Base-by-base conservation (phyloP, 768 basidiomycete species). In the Tricholoma terreum region DNA sequence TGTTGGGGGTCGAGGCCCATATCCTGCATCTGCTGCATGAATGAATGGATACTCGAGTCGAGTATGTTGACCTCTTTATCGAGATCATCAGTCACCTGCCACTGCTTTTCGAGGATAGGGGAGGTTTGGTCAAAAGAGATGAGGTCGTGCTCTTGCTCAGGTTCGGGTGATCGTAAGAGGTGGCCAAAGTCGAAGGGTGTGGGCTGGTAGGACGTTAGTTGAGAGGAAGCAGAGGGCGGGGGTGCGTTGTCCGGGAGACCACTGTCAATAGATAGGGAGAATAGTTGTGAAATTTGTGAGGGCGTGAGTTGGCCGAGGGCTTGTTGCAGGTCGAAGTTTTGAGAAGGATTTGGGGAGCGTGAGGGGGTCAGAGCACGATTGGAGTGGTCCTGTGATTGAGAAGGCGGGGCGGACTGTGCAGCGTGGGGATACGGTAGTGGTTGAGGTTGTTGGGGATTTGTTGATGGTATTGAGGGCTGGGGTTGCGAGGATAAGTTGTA, bases 1-100 rank as follows among this genome's bases (percentile, higher is more conserved):
- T 58, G 52, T 38, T 52, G 52, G 6, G 61, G 58, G 34, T 61
- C 58, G 14, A 64, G 58, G 11, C 63, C 63, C 46, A 49, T 30
- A 3, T 49, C 46, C 30, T 49, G 46, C 27, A 49, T 49, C 1
- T 49, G 27, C 60, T 87, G 78, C 30, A 93, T 88, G 58, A 94
- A 75, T 6, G 82, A 81, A 57, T 90, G 81, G 42, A 95, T 84
- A 58, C 82, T 85, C 11, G 72, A 75, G 59, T 88, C 83, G 53
- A 93, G 71, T 35, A 83, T 81, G 60, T 86, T 84, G 24, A 94
- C 89, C 55, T 90, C 88, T 46, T 80, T 78, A 57, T 86, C 84
- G 45, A 94, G 85, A 59, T 87, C 87, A 24, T 77, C 67, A 0
- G 89, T 76, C 33, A 75, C 78, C 48, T 76, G 80, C 77, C 89